A percentile compares a stretch with the other conserved stretches of the same genome.
Evolutionary conservation across 2,329 filamentous ascomycete species (phyloP).

Genomic region (Sclerotinia sclerotiorum): DNA sequence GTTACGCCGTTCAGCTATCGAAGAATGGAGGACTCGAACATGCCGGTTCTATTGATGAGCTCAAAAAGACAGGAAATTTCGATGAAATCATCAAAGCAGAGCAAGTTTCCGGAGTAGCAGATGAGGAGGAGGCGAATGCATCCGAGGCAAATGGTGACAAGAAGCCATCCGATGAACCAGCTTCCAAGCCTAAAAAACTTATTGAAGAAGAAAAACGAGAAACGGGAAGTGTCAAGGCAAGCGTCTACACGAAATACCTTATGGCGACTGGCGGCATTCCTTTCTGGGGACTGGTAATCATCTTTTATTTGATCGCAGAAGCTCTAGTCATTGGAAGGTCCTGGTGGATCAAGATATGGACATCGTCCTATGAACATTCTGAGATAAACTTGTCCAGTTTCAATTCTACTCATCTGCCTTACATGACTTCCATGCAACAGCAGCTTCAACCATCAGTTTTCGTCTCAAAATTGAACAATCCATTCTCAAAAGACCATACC

Average conservation of each 20-base stretch:
- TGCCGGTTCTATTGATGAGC: slow-evolving; percentile 62
- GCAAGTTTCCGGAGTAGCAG: slow-evolving; percentile 46
- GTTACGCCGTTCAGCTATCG: slow-evolving; percentile 69
- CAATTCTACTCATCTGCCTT: slow-evolving; percentile 20
- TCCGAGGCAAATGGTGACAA: slow-evolving; percentile 47
- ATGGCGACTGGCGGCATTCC: slow-evolving; percentile 60
- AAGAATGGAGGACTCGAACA: slow-evolving; percentile 61
- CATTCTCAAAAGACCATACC: slow-evolving; percentile 16
- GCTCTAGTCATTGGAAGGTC: slow-evolving; percentile 46
- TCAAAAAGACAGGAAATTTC: slow-evolving; percentile 55
- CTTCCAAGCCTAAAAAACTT: slow-evolving; percentile 56
- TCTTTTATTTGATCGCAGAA: slow-evolving; percentile 49
- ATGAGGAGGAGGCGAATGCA: slow-evolving; percentile 53
- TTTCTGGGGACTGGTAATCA: slow-evolving; percentile 57
- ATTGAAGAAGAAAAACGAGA: slow-evolving; percentile 71
- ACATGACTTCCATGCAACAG: slow-evolving; percentile 23
- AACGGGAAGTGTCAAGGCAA: slow-evolving; percentile 63
- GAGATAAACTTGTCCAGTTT: slow-evolving; percentile 19
- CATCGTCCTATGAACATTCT: slow-evolving; percentile 44
- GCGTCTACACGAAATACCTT: slow-evolving; percentile 67
- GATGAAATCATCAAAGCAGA: slow-evolving; percentile 57
- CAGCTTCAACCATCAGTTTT: slow-evolving; percentile 43
- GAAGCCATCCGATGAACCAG: slow-evolving; percentile 42
- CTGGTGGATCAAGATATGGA: slow-evolving; percentile 66
- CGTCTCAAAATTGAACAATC: slow-evolving; percentile 15